phyloP scores from a whole-genome alignment of 768 basidiomycete genomes.

The Podaxis rugospora region DNA sequence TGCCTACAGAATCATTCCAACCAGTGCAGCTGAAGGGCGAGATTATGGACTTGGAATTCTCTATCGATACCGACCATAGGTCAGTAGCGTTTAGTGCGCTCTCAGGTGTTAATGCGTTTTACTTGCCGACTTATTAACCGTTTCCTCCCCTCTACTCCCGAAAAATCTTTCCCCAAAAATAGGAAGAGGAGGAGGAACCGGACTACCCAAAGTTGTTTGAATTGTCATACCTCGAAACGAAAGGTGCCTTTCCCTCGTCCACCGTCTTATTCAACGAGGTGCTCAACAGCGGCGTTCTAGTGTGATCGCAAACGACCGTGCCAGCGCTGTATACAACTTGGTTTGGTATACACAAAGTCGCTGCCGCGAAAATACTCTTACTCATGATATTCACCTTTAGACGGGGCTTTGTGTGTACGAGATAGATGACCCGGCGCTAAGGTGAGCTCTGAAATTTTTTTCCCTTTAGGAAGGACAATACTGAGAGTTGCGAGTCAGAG shows the following conservation, averaged over 20 bases:
- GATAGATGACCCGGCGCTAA: conserved; percentile 81
- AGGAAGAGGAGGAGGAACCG: conserved; percentile 87
- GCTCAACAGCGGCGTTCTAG: conserved; percentile 32
- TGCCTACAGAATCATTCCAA: conserved; percentile 51
- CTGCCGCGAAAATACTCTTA: conserved; percentile 7
- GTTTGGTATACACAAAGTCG: conserved; percentile 51
- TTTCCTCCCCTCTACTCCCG: conserved; percentile 39
- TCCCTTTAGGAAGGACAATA: neutral
- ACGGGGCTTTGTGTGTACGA: conserved; percentile 95
- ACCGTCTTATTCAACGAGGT: conserved; percentile 9
- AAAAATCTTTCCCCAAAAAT: conserved; percentile 38
- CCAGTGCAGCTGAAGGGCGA: conserved; percentile 69
- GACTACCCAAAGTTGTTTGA: conserved; percentile 84
- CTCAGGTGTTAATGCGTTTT: conserved; percentile 20
- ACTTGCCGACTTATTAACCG: conserved; percentile 48
- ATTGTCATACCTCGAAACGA: conserved; percentile 92
- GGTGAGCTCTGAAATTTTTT: conserved; percentile 36
- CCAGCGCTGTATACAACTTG: conserved; percentile 85
- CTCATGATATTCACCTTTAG: conserved; percentile 29
- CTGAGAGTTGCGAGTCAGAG: conserved; percentile 37
- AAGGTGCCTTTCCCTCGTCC: conserved; percentile 50
- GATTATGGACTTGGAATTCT: conserved; percentile 75
- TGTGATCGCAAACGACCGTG: conserved; percentile 93
- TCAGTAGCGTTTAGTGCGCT: conserved; percentile 24
- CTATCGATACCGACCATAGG: conserved; percentile 67